Evolutionary conservation across 2,329 filamentous ascomycete genomes (phyloP), one percentile per base, ranked within the genome.

Genomic region (Hypoxylon sp.): DNA sequence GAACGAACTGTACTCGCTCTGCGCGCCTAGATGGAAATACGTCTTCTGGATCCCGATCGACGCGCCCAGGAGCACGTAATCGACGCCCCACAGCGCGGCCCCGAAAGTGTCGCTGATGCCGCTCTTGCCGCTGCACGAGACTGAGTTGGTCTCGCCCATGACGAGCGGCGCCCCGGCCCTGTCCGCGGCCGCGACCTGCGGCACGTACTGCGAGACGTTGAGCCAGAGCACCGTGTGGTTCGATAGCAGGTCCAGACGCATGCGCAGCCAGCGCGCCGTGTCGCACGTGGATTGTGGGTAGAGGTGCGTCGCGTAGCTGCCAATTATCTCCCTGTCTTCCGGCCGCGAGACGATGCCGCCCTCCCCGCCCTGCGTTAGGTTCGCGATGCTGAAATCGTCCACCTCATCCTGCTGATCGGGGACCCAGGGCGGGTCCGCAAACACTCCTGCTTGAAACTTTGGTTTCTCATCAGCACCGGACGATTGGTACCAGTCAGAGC

Each of bases 61-160:
- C 1, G 80, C 79, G 44, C 77, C 79, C 55, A 74, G 71, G 31
- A 82, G 77, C 74, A 79, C 77, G 74, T 83, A 85, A 75, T 86
- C 84, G 30, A 84, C 76, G 57, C 79, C 79, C 84, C 84, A 86
- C 6, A 86, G 80, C 17, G 81, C 84, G 6, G 83, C 83, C 54
- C 84, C 84, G 65, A 84, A 84, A 0, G 82, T 84, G 64, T 85
- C 83, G 48, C 78, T 79, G 51, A 85, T 79, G 10, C 84, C 83
- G 14, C 77, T 76, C 3, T 74, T 74, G 54, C 81, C 81, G 17
- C 78, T 76, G 70, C 80, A 81, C 51, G 77, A 79, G n/a, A 81
- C 75, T 13, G 79, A 81, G 74, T 85, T 85, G 1, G 83, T 85
- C 77, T 85, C 84, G 27, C 83, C 84, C 71, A 86, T 80, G 33